A percentile compares a stretch with the other conserved stretches of the same genome.
These are phyloP conservation scores for Spizellomyces sp. DNA, from an alignment of 192 early-diverging fungal species.

Conservation along the genomic window DNA sequence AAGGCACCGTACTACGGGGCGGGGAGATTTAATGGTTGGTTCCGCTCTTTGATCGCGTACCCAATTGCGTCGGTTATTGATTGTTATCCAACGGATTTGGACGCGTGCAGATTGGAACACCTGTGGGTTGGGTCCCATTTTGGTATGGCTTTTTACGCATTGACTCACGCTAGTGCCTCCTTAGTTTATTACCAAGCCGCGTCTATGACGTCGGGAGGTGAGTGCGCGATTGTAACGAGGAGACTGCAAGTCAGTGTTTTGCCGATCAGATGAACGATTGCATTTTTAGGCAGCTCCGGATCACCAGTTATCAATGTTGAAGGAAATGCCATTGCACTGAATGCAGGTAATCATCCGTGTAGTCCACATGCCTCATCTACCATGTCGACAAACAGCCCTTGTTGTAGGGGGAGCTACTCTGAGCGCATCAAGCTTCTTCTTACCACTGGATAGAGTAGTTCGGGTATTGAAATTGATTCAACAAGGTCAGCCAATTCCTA, in stretches of 20 bases:
- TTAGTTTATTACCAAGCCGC: slow-evolving; percentile 74
- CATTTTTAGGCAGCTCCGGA: slow-evolving; percentile 59
- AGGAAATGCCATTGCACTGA: slow-evolving; percentile 76
- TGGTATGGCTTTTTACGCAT: background rate
- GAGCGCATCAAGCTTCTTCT: slow-evolving; percentile 79
- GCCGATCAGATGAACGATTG: slow-evolving; percentile 43
- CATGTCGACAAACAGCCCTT: background rate
- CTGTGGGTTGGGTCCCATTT: slow-evolving; percentile 1
- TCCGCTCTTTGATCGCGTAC: background rate
- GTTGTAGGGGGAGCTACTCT: slow-evolving; percentile 53
- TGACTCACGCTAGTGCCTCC: too few relatives aligned
- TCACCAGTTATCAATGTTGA: slow-evolving; percentile 82
- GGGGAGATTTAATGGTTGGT: slow-evolving; percentile 38
- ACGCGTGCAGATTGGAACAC: slow-evolving; percentile 41
- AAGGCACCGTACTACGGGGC: slow-evolving; percentile 44
- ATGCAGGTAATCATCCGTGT: slow-evolving; percentile 56
- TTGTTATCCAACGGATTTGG: background rate
- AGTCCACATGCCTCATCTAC: background rate
- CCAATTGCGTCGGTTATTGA: background rate
- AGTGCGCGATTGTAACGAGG: slow-evolving; percentile 5
- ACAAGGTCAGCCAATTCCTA: slow-evolving; percentile 24
- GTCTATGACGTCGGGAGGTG: slow-evolving; percentile 73
- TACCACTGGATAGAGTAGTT: slow-evolving; percentile 67
- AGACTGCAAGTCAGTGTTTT: slow-evolving; percentile 58
- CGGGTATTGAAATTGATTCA: slow-evolving; percentile 39